Base-by-base conservation (phyloP, 2,329 filamentous ascomycete genomes). In the Trichoderma simmonsii region DNA sequence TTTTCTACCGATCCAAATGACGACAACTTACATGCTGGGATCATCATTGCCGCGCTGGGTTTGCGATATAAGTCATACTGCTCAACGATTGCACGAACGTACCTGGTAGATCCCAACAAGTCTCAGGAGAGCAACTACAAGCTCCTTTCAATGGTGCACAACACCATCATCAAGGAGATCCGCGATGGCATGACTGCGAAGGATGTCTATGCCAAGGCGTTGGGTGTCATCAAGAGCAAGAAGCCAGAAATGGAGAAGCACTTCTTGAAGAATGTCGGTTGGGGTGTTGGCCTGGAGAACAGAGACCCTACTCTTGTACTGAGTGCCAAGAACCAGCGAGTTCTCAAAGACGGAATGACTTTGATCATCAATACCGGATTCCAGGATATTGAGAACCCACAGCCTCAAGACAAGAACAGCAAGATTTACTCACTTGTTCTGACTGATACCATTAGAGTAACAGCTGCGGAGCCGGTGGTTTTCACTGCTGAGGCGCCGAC, bases 81-180 rank as follows among this genome's bases (percentile, higher is more conserved):
- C 80, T 97, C 95, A 3, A 89, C 94, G 73, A 94, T 99, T 76
- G 94, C 93, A 14, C 91, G 96, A 75, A 98, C 97, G 8, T 99
- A 97, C 81, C 87, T 99, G 73, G 95, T 99, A 61, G 97, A 98
- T 77, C 97, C 97, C 18, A 98, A 96, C 83, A 98, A 98, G 82
- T 90, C 93, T 0, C 96, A 99, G 80, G 96, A 98, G 82, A 92
- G 88, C 80, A 96, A 95, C 79, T 99, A 99, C 86, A 97, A 95
- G 78, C 89, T 98, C 18, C 87, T 99, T 5, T 86, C 93, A 69
- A 89, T 90, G 66, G 90, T 98, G 14, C 95, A 98, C 81, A 94
- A 94, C 75, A 84, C 93, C n/a, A 92, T 97, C 34, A 88, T 99
- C 79, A 97, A 96, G 80, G 93, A 96, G 77, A 90, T 98, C 74